phyloP scores from a whole-genome alignment of 2,329 filamentous ascomycete species.

The Nothopassalora personata region DNA sequence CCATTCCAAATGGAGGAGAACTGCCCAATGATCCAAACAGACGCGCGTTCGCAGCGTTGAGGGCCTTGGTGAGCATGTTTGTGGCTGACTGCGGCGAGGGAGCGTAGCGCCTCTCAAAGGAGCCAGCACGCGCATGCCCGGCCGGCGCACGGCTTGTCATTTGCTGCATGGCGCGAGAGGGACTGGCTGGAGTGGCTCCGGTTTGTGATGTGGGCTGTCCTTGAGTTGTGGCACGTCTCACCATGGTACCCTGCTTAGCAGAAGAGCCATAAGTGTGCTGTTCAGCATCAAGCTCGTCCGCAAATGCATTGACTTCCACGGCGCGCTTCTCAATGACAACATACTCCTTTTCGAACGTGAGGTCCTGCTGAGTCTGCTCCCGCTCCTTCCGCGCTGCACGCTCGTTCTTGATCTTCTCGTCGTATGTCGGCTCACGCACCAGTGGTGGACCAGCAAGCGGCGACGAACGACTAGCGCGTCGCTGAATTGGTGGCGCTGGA shows the following conservation, averaged over 20 bases:
- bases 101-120: conserved; percentile 75
- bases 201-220: conserved; percentile 63
- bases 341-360: conserved; percentile 88
- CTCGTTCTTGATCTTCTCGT: conserved; percentile 13
- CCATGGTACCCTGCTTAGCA: conserved; percentile 55
- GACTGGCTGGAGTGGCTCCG: conserved; percentile 59
- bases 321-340: conserved; percentile 92
- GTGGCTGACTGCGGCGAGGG: conserved; percentile 70
- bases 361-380: conserved; percentile 72
- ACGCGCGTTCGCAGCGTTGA: conserved; percentile 82
- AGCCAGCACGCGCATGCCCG: conserved; percentile 66
- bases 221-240: conserved; percentile 73
- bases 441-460: conserved; percentile 39
- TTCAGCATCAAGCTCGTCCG: conserved; percentile 81
- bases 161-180: conserved; percentile 71
- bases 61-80: conserved; percentile 88
- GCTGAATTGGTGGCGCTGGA: conserved; percentile 45
- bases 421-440: conserved; percentile 40
- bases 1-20: conserved; percentile 52
- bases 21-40: conserved; percentile 64
- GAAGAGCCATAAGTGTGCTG: conserved; percentile 49
- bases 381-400: conserved; percentile 42
- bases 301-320: conserved; percentile 94
- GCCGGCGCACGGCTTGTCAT: conserved; percentile 60
- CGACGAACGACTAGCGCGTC: conserved; percentile 52